Conservation (phyloP, 495 filamentous ascomycete species). For the Aspergillus homomorphus region DNA sequence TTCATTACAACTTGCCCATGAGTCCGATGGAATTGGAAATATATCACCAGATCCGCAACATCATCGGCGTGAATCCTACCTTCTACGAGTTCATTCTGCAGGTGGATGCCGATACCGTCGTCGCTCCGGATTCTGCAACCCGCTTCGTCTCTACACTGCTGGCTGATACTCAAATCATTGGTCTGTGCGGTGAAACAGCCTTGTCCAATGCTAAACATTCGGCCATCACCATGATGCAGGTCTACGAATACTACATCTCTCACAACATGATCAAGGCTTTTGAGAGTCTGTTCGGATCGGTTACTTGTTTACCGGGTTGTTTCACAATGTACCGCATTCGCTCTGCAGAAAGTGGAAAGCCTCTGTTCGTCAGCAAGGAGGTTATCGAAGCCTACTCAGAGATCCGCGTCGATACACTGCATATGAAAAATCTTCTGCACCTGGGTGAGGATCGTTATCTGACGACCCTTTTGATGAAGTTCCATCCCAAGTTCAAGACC, state of each 20-base stretch:
- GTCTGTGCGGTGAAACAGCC: constrained; percentile 90
- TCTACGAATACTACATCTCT: constrained; percentile 99
- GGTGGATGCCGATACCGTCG: constrained; percentile 96
- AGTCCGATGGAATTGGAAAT: constrained; percentile 96
- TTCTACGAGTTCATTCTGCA: constrained; percentile 98
- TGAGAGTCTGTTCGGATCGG: constrained; percentile 93
- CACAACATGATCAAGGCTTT: constrained; percentile 99
- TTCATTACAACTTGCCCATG: constrained; percentile 96
- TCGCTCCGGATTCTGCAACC: constrained; percentile 85
- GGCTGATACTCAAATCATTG: constrained; percentile 86
- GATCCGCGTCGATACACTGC: constrained; percentile 93
- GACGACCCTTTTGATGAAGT: constrained; percentile 90
- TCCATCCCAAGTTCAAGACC: constrained; percentile 91
- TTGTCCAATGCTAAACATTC: constrained; percentile 91
- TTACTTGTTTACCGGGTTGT: constrained; percentile 96
- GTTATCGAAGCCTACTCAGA: constrained; percentile 82
- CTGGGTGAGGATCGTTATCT: constrained; percentile 90
- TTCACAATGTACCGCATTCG: constrained; percentile 98
- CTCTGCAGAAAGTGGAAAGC: constrained; percentile 89
- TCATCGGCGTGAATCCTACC: constrained; percentile 96
- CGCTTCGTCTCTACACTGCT: constrained; percentile 91
- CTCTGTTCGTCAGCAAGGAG: constrained; percentile 90
- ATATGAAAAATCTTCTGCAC: constrained; percentile 98
- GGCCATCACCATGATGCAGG: constrained; percentile 97
- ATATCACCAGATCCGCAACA: constrained; percentile 97